These are phyloP conservation scores for Stemphylium beticola DNA, from an alignment of 2,329 filamentous ascomycete species.

Conservation along the genomic window DNA sequence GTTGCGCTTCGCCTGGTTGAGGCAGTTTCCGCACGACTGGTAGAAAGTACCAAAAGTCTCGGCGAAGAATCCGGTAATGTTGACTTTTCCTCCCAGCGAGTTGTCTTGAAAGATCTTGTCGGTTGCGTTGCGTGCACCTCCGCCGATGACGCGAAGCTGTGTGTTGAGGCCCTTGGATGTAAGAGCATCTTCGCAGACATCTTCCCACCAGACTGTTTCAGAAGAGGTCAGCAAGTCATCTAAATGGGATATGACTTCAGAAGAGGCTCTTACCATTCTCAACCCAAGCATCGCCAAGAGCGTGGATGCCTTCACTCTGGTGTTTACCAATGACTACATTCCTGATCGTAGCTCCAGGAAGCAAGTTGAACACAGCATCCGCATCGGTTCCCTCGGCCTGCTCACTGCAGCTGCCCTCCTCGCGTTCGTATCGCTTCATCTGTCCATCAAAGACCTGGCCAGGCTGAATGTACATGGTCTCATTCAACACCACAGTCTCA, in stretches of 20 bases:
- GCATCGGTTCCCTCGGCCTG: constrained; percentile 35
- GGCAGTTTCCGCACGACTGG: constrained; percentile 34
- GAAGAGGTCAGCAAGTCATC: constrained; percentile 1
- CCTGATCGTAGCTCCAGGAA: constrained; percentile 28
- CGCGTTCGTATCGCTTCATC: constrained; percentile 37
- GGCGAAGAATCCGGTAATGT: constrained; percentile 34
- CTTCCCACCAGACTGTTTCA: constrained; percentile 33
- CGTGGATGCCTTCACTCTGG: constrained; percentile 34
- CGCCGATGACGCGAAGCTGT: constrained; percentile 35
- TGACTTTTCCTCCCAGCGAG: constrained; percentile 29
- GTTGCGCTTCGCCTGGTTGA: constrained; percentile 36
- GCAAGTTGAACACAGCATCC: constrained; percentile 33
- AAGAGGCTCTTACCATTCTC: constrained; percentile 24
- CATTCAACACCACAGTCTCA: constrained; percentile 32
- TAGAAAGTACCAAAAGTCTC: constrained; percentile 36
- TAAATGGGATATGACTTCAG: fast-evolving
- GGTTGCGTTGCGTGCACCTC: constrained; percentile 32
- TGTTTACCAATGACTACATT: constrained; percentile 37
- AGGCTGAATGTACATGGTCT: constrained; percentile 33
- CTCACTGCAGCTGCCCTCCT: constrained; percentile 32
- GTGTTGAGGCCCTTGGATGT: constrained; percentile 35
- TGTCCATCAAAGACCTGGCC: constrained; percentile 33
- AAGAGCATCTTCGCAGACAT: constrained; percentile 34
- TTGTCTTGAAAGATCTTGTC: constrained; percentile 35
- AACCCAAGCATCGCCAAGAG: constrained; percentile 36